Percentiles rank a stretch among this genome's conserved stretches.
Conservation (phyloP, 163 green algal genomes). For the Chlorella variabilis region DNA sequence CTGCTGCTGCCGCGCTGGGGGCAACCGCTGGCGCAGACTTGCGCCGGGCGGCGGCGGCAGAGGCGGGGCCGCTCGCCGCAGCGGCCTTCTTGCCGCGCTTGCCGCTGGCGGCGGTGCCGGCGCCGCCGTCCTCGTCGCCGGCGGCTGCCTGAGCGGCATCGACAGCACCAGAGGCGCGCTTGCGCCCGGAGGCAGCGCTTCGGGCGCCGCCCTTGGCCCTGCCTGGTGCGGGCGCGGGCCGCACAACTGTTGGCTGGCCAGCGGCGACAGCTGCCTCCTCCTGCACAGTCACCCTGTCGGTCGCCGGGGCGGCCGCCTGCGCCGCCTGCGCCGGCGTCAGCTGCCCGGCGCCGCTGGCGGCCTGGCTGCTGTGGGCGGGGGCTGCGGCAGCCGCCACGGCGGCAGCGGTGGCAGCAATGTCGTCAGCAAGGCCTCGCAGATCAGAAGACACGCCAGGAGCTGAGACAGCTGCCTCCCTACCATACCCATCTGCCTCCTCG, state of each 20-base stretch:
- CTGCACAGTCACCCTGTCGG: constrained; percentile 12
- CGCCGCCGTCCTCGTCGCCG: neutral
- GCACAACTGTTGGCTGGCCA: neutral
- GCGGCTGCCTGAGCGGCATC: neutral
- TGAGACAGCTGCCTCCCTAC: neutral
- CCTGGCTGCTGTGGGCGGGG: constrained; percentile 6
- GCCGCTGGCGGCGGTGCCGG: neutral
- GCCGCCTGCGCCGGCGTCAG: constrained; percentile 3
- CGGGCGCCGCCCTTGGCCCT: neutral
- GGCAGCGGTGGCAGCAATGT: constrained; percentile 1
- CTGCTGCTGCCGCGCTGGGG: neutral
- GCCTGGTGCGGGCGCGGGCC: neutral
- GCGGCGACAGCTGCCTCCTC: neutral
- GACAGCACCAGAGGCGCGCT: neutral
- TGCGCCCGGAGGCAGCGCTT: neutral
- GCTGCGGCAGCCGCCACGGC: neutral
- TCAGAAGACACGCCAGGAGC: neutral
- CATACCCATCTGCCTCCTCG: no score
- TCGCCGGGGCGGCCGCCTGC: constrained; percentile 1
- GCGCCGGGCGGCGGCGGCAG: neutral
- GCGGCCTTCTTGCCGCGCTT: constrained; percentile 15
- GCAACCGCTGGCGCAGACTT: neutral
- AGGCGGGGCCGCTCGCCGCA: neutral
- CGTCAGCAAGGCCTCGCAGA: neutral
- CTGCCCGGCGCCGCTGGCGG: neutral